Conservation (phyloP, 768 basidiomycete genomes). For the Kwoniella sp. region DNA sequence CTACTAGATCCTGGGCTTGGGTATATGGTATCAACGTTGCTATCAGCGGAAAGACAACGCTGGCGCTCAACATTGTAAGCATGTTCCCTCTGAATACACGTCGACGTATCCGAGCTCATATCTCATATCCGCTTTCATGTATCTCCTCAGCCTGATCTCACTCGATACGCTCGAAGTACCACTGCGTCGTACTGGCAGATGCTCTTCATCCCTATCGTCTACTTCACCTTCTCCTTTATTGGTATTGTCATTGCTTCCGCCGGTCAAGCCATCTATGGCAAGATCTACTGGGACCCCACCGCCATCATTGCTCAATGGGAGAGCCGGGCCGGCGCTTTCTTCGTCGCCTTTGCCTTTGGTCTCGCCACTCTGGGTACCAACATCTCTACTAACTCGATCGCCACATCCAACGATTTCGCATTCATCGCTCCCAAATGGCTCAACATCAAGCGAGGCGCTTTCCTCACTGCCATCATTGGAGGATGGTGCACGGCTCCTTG, state of each 20-base stretch:
- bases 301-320: conserved; percentile 73
- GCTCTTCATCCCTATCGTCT: conserved; percentile 72
- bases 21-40: conserved; percentile 74
- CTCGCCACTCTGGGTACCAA: conserved; percentile 70
- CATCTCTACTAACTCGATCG: conserved; percentile 75
- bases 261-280: conserved; percentile 70
- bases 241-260: conserved; percentile 81
- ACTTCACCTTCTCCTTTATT: conserved; percentile 74
- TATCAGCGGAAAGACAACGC: conserved; percentile 66
- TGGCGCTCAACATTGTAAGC: conserved; percentile 62
- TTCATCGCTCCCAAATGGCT: conserved; percentile 74
- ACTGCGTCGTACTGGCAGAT: conserved; percentile 65
- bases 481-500: conserved; percentile 86
- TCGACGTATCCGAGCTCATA: too few relatives aligned
- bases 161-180: conserved; percentile 68
- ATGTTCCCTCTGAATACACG: too few relatives aligned
- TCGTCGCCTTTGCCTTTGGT: conserved; percentile 72
- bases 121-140: neutral
- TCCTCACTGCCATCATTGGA: conserved; percentile 76
- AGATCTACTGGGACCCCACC: conserved; percentile 71
- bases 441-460: conserved; percentile 72
- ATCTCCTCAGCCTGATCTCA: conserved; percentile 68
- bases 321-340: conserved; percentile 83
- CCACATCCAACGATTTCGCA: conserved; percentile 81
- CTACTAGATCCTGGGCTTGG: conserved; percentile 74